A percentile compares a stretch with the other conserved stretches of the same genome.
These are phyloP conservation scores for Daldinia vernicosa DNA, from an alignment of 495 filamentous ascomycete species.

Conservation along the genomic window DNA sequence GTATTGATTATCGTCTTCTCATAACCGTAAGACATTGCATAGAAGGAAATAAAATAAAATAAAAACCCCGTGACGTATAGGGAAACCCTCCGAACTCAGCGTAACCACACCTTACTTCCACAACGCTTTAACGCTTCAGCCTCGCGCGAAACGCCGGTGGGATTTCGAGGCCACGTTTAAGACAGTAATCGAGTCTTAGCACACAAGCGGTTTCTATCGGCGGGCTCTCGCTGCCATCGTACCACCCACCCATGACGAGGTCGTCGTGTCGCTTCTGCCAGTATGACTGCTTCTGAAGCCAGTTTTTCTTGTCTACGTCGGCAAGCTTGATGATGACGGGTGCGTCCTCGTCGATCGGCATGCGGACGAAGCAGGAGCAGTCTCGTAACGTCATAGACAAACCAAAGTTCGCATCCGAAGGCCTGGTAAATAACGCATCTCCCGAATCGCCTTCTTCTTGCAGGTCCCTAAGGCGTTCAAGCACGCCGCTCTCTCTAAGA, in stretches of 20 bases:
- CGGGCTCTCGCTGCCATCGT: slow-evolving; percentile 61
- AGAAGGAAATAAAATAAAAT: background rate
- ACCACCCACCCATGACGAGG: slow-evolving; percentile 78
- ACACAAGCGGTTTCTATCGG: slow-evolving; percentile 42
- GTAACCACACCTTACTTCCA: background rate
- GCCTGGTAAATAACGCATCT: slow-evolving; percentile 51
- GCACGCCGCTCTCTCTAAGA: slow-evolving; percentile 43
- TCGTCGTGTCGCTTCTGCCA: slow-evolving; percentile 73
- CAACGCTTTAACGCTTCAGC: slow-evolving; percentile 12
- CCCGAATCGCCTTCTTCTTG: slow-evolving; percentile 61
- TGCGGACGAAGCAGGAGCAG: slow-evolving; percentile 82
- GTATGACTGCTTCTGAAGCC: slow-evolving; percentile 71
- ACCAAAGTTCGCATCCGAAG: slow-evolving; percentile 47
- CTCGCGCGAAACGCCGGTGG: slow-evolving; percentile 30
- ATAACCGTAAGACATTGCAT: slow-evolving; percentile 31
- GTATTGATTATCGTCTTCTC: slow-evolving; percentile 32
- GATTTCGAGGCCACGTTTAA: slow-evolving; percentile 26
- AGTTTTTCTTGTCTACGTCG: slow-evolving; percentile 89
- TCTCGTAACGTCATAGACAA: slow-evolving; percentile 89
- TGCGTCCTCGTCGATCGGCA: slow-evolving; percentile 52
- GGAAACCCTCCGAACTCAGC: background rate
- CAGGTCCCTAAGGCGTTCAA: slow-evolving; percentile 57
- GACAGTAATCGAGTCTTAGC: slow-evolving; percentile 28
- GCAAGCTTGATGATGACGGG: slow-evolving; percentile 77
- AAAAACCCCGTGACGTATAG: slow-evolving; percentile 1